Percentiles rank a stretch among this genome's conserved stretches.
These are phyloP conservation scores for Nicotiana rustica DNA, from an alignment of 305 asterid species.

Conservation along the genomic window DNA sequence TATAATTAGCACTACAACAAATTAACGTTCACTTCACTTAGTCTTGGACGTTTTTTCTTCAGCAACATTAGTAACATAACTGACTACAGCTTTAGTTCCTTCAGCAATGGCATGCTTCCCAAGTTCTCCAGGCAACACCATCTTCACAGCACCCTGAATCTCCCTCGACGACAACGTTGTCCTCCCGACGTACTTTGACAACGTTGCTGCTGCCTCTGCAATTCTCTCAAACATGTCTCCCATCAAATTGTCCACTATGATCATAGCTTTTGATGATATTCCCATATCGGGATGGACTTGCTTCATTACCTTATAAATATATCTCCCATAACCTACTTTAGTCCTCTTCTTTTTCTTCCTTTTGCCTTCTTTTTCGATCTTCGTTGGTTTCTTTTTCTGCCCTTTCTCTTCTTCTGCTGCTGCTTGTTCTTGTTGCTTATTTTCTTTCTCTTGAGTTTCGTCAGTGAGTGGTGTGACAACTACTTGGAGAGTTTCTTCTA, in stretches of 20 bases:
- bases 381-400: too few relatives aligned
- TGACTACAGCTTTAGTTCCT: conserved; percentile 33
- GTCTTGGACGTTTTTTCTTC: neutral
- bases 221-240: conserved; percentile 74
- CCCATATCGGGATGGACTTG: conserved; percentile 82
- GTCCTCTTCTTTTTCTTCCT: neutral
- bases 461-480: too few relatives aligned
- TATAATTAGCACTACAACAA: neutral
- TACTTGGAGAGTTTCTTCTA: too few relatives aligned
- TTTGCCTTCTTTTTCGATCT: neutral
- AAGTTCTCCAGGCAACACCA: conserved; percentile 37
- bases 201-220: conserved; percentile 61
- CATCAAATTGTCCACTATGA: conserved; percentile 65
- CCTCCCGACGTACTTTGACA: conserved; percentile 27
- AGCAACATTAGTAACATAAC: neutral
- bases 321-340: conserved; percentile 53
- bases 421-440: too few relatives aligned
- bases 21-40: neutral
- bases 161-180: conserved; percentile 31
- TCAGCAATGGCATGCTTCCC: conserved; percentile 39
- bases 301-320: conserved; percentile 68
- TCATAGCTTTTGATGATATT: conserved; percentile 74
- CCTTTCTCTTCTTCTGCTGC: too few relatives aligned
- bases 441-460: too few relatives aligned
- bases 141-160: conserved; percentile 34